Evolutionary conservation across 2,329 filamentous ascomycete genomes (phyloP).

Genomic region (Botrytis paeoniae): DNA sequence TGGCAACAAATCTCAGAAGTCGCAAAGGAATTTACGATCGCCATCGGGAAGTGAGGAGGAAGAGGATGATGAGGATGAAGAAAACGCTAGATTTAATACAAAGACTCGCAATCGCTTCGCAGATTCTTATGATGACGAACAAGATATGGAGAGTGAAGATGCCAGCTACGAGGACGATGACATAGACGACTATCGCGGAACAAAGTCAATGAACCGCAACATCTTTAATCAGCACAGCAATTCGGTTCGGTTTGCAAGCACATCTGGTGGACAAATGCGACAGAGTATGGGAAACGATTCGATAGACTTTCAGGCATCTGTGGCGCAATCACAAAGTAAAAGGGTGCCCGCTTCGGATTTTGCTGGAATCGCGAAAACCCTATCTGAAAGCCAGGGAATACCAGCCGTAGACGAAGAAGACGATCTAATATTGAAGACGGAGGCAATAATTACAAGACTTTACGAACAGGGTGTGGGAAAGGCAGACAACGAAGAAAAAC

Average conservation of each 20-base stretch:
- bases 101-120: constrained; percentile 39
- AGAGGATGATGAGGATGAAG: constrained; percentile 45
- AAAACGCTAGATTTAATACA: constrained; percentile 41
- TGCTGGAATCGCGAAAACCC: constrained; percentile 66
- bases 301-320: constrained; percentile 23
- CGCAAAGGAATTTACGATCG: constrained; percentile 26
- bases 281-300: constrained; percentile 23
- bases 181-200: constrained; percentile 31
- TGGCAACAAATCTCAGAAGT: constrained; percentile 9
- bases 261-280: constrained; percentile 22
- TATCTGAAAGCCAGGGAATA: constrained; percentile 57
- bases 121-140: constrained; percentile 40
- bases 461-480: constrained; percentile 60
- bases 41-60: constrained; percentile 42
- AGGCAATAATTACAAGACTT: constrained; percentile 63
- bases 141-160: constrained; percentile 42
- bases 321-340: constrained; percentile 21
- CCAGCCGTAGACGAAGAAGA: constrained; percentile 66
- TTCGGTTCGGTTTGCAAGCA: constrained; percentile 42
- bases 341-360: constrained; percentile 42
- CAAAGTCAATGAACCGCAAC: constrained; percentile 29
- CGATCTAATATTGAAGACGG: constrained; percentile 70
- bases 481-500: constrained; percentile 53
- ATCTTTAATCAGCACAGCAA: constrained; percentile 44
- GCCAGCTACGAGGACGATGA: constrained; percentile 42